These are phyloP conservation scores for Entomortierella chlamydospora DNA, from an alignment of 192 early-diverging fungal genomes.

Conservation along the genomic window DNA sequence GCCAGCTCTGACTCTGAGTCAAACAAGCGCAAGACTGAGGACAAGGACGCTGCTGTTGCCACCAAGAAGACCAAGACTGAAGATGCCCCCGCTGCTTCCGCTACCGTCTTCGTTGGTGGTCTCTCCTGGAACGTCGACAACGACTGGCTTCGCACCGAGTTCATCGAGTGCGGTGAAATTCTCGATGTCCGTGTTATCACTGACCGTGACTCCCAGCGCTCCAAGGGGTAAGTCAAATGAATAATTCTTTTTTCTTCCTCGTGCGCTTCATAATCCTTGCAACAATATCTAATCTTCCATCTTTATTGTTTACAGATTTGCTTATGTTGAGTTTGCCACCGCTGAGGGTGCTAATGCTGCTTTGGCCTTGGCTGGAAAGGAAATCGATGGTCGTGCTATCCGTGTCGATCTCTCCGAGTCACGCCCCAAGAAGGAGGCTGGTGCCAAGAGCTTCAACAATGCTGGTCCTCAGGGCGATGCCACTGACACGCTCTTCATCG, in stretches of 20 bases:
- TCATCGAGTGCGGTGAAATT: conserved; percentile 79
- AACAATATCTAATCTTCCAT: too few species aligned
- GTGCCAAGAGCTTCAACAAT: conserved; percentile 42
- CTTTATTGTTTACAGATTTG: conserved; percentile 66
- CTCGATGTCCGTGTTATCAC: conserved; percentile 80
- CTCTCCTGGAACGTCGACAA: conserved; percentile 78
- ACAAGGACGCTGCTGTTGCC: conserved; percentile 49
- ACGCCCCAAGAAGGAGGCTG: conserved; percentile 52
- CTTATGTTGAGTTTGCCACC: conserved; percentile 87
- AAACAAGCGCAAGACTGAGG: conserved; percentile 62
- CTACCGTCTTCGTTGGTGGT: conserved; percentile 79
- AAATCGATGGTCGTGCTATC: conserved; percentile 87
- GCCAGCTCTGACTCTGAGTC: conserved; percentile 33
- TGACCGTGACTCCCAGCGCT: conserved; percentile 74
- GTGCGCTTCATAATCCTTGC: not conserved
- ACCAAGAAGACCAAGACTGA: conserved; percentile 62
- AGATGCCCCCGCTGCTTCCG: conserved; percentile 53
- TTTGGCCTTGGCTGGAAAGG: conserved; percentile 69
- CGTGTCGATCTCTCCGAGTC: conserved; percentile 80
- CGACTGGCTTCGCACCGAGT: conserved; percentile 69
- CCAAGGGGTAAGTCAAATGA: conserved; percentile 72
- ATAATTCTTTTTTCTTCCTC: not conserved
- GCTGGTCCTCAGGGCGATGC: conserved; percentile 63
- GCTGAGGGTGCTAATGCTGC: conserved; percentile 76
- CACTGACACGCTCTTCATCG: conserved; percentile 83